These are phyloP conservation scores for Trichoderma atrobrunneum DNA, from an alignment of 2,329 filamentous ascomycete species.

Conservation along the genomic window DNA sequence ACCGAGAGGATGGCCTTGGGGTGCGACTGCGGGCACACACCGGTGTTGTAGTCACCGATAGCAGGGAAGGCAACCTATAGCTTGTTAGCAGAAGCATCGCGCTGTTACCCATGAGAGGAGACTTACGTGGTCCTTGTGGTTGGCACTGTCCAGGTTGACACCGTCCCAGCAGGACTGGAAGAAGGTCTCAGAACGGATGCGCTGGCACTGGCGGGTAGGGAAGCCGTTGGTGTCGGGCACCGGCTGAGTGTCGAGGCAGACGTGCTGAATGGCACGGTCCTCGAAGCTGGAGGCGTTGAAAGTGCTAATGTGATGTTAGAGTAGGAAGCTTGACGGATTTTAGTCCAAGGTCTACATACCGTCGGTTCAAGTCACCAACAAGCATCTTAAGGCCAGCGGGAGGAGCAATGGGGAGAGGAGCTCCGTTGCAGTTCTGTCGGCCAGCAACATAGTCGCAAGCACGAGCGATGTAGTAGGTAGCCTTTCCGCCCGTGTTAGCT, in stretches of 20 bases:
- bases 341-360: slow-evolving; percentile 13
- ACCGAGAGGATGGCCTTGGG: slow-evolving; percentile 44
- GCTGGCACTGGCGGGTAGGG: slow-evolving; percentile 50
- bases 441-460: slow-evolving; percentile 30
- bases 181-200: slow-evolving; percentile 52
- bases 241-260: slow-evolving; percentile 47
- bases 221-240: slow-evolving; percentile 45
- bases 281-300: slow-evolving; percentile 44
- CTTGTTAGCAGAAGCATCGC: neutral
- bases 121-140: slow-evolving; percentile 45
- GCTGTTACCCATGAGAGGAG: neutral
- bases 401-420: slow-evolving; percentile 49
- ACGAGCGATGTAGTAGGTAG: slow-evolving; percentile 29
- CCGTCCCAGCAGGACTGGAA: slow-evolving; percentile 66
- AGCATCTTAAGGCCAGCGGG: slow-evolving; percentile 64
- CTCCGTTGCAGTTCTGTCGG: slow-evolving; percentile 24
- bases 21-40: slow-evolving; percentile 31
- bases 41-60: slow-evolving; percentile 19
- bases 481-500: slow-evolving; percentile 18
- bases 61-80: slow-evolving; percentile 30
- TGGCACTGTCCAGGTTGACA: slow-evolving; percentile 48
- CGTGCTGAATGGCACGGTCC: slow-evolving; percentile 52
- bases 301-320: slow-evolving; percentile 29
- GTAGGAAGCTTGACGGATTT: neutral
- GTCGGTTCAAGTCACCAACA: slow-evolving; percentile 55